Conservation (phyloP, 495 filamentous ascomycete species). For the Lophiotrema nucula region DNA sequence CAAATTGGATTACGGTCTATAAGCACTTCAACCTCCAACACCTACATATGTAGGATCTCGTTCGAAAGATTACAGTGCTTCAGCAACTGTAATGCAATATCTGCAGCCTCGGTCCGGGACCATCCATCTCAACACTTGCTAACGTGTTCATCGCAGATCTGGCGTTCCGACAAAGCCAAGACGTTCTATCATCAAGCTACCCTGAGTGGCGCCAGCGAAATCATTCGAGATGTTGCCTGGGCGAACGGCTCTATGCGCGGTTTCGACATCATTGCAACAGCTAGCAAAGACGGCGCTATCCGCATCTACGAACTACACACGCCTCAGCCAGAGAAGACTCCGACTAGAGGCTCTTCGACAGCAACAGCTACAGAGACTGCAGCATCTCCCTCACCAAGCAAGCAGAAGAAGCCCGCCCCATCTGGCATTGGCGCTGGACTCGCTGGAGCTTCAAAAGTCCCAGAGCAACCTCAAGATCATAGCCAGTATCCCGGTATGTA, state of each 20-base stretch:
- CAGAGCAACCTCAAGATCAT: constrained; percentile 12
- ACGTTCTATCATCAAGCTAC: constrained; percentile 79
- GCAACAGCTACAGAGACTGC: constrained; percentile 6
- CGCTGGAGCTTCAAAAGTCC: constrained; percentile 44
- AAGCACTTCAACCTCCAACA: too few relatives aligned
- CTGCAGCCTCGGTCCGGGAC: too few relatives aligned
- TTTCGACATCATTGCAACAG: constrained; percentile 87
- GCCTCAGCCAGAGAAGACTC: constrained; percentile 18
- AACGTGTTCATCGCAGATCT: too few relatives aligned
- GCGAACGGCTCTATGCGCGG: constrained; percentile 82
- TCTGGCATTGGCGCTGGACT: constrained; percentile 57
- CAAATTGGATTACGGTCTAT: too few relatives aligned
- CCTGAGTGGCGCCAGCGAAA: constrained; percentile 62
- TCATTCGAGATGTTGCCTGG: constrained; percentile 93
- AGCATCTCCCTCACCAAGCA: constrained; percentile 11
- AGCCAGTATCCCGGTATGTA: constrained; percentile 29
- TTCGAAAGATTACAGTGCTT: too few relatives aligned
- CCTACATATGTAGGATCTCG: too few relatives aligned
- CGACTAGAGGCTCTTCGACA: constrained; percentile 12
- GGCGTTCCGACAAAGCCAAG: constrained; percentile 62
- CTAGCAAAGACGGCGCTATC: constrained; percentile 84
- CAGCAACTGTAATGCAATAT: too few relatives aligned
- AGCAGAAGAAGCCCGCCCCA: constrained; percentile 21
- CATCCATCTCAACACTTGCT: too few relatives aligned
- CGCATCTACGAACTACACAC: constrained; percentile 80